Conservation (phyloP, 306 rosid species). For the Vigna hirtella region DNA sequence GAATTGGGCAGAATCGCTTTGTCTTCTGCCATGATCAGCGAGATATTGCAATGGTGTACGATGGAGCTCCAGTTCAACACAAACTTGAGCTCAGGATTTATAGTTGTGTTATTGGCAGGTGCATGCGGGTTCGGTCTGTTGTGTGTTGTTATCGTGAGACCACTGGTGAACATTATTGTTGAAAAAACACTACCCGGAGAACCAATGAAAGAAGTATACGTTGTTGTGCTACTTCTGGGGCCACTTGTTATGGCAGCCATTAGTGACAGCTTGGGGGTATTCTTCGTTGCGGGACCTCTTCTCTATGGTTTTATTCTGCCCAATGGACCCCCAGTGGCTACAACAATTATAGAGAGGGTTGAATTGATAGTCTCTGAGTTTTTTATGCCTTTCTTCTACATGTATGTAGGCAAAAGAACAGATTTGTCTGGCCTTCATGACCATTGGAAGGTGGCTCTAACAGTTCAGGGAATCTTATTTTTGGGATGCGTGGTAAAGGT, state of each 20-base stretch:
- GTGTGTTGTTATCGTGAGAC: slow-evolving; percentile 9
- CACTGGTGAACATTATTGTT: background rate
- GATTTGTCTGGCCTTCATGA: background rate
- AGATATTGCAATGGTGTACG: background rate
- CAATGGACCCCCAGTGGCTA: slow-evolving; percentile 50
- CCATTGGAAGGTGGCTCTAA: background rate
- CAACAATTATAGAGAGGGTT: slow-evolving; percentile 41
- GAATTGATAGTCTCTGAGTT: slow-evolving; percentile 21
- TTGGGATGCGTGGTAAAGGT: slow-evolving; percentile 42
- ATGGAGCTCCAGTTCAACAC: background rate
- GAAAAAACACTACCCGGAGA: slow-evolving; percentile 40
- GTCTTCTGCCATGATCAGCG: slow-evolving; percentile 46
- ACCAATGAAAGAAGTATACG: slow-evolving; percentile 26
- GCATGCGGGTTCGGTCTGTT: background rate
- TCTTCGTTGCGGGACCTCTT: slow-evolving; percentile 38
- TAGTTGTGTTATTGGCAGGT: background rate
- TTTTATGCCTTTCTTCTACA: slow-evolving; percentile 42
- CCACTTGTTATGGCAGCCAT: slow-evolving; percentile 17
- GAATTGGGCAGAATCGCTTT: slow-evolving; percentile 54
- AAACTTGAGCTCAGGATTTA: rapidly evolving
- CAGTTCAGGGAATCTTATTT: slow-evolving; percentile 34
- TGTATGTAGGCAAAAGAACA: slow-evolving; percentile 1
- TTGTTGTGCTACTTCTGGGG: slow-evolving; percentile 30
- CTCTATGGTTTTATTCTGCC: slow-evolving; percentile 48
- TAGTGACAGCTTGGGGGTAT: slow-evolving; percentile 19